phyloP scores from a whole-genome alignment of 139 green algal genomes.

The Astrephomene gubernaculifera region DNA sequence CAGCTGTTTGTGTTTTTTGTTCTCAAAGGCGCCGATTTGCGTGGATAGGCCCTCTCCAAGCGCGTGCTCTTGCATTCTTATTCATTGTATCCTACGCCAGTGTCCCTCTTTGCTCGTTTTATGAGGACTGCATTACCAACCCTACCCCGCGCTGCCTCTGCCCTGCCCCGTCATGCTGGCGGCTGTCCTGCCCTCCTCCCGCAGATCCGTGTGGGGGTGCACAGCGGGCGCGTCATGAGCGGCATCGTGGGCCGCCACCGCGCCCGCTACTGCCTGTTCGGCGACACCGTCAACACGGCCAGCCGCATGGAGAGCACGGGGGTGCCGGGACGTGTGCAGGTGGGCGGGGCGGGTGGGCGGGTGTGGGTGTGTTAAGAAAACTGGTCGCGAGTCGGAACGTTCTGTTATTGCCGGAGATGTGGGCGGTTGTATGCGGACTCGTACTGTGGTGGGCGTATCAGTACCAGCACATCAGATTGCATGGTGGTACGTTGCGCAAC shows the following conservation, averaged over 20 bases:
- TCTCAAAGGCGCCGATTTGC: too few species aligned
- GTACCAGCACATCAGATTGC: neutral
- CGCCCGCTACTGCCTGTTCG: conserved; percentile 69
- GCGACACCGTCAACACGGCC: conserved; percentile 48
- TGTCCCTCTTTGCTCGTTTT: too few species aligned
- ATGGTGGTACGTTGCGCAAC: neutral
- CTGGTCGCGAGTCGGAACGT: too few species aligned
- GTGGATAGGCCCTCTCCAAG: too few species aligned
- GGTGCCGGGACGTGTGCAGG: conserved; percentile 23
- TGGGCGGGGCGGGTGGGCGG: neutral
- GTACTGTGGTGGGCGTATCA: neutral
- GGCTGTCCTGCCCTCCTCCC: neutral
- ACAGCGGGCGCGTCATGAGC: conserved; percentile 49
- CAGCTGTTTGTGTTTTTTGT: too few species aligned
- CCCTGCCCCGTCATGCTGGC: neutral
- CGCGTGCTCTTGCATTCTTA: too few species aligned
- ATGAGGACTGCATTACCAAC: too few species aligned
- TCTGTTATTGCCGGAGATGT: too few species aligned
- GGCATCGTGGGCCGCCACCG: conserved; percentile 61
- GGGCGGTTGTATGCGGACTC: neutral
- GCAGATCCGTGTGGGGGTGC: conserved; percentile 46
- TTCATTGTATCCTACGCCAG: too few species aligned
- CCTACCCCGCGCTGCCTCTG: too few species aligned
- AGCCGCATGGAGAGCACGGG: conserved; percentile 49
- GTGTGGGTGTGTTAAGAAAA: too few species aligned